These are phyloP conservation scores for Colletotrichum echinochloae DNA, from an alignment of 2,329 filamentous ascomycete genomes.

Conservation along the genomic window DNA sequence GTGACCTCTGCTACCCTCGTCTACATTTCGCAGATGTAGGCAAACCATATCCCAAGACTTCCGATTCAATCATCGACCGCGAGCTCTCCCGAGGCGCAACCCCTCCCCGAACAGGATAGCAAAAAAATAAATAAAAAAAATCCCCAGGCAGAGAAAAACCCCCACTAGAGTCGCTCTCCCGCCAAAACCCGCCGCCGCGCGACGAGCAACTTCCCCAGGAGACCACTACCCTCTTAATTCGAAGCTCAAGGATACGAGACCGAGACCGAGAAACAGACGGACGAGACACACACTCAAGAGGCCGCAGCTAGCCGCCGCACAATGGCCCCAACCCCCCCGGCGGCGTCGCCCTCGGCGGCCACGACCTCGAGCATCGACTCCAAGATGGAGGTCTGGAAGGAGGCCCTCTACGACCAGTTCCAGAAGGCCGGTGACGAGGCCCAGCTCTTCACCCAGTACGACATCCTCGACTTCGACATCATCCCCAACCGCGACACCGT, in stretches of 20 bases:
- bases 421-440: constrained; percentile 61
- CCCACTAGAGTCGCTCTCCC: constrained; percentile 7
- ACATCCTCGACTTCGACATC: constrained; percentile 67
- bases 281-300: background rate
- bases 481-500: constrained; percentile 68
- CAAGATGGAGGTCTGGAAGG: constrained; percentile 65
- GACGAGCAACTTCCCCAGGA: background rate
- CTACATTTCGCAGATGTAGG: constrained; percentile 15
- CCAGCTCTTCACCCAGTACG: constrained; percentile 68
- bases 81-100: constrained; percentile 1
- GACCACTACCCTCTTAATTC: background rate
- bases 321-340: constrained; percentile 32
- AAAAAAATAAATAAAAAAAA: too few relatives aligned
- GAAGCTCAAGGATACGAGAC: background rate
- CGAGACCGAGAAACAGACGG: background rate
- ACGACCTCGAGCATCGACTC: constrained; percentile 44
- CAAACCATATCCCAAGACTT: background rate
- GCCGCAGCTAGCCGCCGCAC: constrained; percentile 15
- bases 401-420: constrained; percentile 68
- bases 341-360: constrained; percentile 38
- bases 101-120: too few relatives aligned
- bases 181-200: background rate
- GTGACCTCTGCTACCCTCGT: background rate
- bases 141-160: constrained; percentile 1
- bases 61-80: background rate